Base-by-base conservation (phyloP, 495 filamentous ascomycete genomes). In the Astrothelium subdiscretum region DNA sequence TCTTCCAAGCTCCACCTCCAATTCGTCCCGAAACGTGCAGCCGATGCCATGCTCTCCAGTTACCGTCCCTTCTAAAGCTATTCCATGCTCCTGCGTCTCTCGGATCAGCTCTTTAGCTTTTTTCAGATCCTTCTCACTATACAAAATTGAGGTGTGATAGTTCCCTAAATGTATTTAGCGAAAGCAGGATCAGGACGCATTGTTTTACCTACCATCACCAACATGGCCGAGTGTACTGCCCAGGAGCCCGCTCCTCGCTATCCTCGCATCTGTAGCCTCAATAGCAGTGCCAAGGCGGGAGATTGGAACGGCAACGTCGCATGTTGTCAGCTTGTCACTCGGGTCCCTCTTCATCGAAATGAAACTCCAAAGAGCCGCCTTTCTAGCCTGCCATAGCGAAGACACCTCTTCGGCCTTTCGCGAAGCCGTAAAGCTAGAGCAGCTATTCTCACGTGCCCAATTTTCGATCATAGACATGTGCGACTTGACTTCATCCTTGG, bases 111-210 rank as follows among this genome's bases (percentile, higher is more conserved):
- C 42, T 48, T 18, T 48, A 10, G 18, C 18, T n/a, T 48, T 6
- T n/a, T 48, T 48, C 42, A 10, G 42, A 62, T 90, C 78, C 20
- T 75, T 78, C 31, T 80, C 76, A 68, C 92, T 83, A 69, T 94
- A 96, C 72, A 96, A 83, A 68, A 96, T 91, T 71, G 85, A 88
- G 67, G 90, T 84, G 70, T 96, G 91, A 73, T 96, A 96, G 72
- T 97, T 97, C 8, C 91, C 66, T 35, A 29, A 27, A 67, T 62
- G 27, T 13, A 48, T 3, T 60, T 6, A 60, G 31, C 31, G n/a
- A 51, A 51, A 11, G 24, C 22, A 32, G 4, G 4, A 2, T 13
- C 10, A 58, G 4, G 11, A 13, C 4, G 22, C 24, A 12, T 48
- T 4, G 43, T 57, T 18, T 22, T 61, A 60, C 12, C 24, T 15